Evolutionary conservation across 1,139 yeast genomes (phyloP), one percentile per base, ranked within the genome.

Genomic region (Williopsis jadinii): DNA sequence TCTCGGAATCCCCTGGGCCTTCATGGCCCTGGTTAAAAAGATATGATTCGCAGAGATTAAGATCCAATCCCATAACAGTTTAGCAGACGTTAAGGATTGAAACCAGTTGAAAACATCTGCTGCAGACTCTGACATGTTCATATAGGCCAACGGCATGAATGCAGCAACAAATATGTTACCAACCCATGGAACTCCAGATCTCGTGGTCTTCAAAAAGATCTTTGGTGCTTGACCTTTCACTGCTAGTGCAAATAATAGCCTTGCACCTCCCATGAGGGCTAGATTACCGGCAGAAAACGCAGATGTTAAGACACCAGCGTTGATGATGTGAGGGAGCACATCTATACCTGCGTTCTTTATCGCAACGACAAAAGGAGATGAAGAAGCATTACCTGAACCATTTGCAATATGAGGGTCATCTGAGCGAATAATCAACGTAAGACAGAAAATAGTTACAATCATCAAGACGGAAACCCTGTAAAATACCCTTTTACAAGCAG

Each of bases 301-400:
- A 34, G 77, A 71, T 0, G 75, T 64, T 40, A 75, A 54, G 32
- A 73, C 70, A 44, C 70, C 67, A 3, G 68, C 79, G 53, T 75
- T 75, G 48, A 75, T 65, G 41, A 75, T 64, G 48, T 69, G 71
- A 11, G 77, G 76, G 28, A 75, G 56, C 1, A 64, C 76, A 34
- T 60, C 62, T 43, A 75, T 74, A 27, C 74, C 73, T 2, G 77
- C 77, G 38, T 65, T 62, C 42, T 67, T 61, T 43, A 43, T 43
- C 24, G 78, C 80, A 52, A 75, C 66, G 32, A 75, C 80, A 50
- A 71, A 75, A 5, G 81, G 80, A 6, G 80, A 74, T 2, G 74
- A 66, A 9, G 69, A 62, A 6, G 77, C 77, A 41, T 71, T 72
- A 35, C 77, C 73, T 30, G 66, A 60, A 5, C 63, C 61, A 26